Evolutionary conservation across 768 basidiomycete genomes (phyloP), one percentile per base, ranked within the genome.

Genomic region (Mycena crocata): DNA sequence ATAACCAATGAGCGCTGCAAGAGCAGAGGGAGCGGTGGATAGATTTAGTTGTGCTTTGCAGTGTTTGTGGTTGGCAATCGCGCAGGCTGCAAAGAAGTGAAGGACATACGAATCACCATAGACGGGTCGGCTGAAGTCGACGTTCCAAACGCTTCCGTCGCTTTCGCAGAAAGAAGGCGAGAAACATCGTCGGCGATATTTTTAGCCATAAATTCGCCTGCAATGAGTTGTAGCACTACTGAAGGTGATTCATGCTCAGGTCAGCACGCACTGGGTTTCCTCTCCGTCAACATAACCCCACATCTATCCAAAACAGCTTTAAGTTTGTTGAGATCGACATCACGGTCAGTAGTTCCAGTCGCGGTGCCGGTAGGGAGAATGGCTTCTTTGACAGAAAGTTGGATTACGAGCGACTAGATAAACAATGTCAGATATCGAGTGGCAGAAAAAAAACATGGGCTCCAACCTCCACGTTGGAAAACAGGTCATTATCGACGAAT

Each of bases 381-480:
- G 4, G 95, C 95, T 78, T 99, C 98, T 76, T 99, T 99, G n/a
- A 95, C 94, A 0, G 95, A 96, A 2, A 99, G 87, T 76, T 99
- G 98, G 64, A 99, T 99, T 37, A 98, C 82, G 35, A 99, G 86
- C 2, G 95, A 95, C 97, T 98, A 37, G 72, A 10, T 28, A 62
- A 21, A 49, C 6, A 26, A 30, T 17, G 40, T 52, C 42, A 40
- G 56, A 45, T 12, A 3, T 13, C 28, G n/a, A 31, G 40, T 21
- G 15, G 60, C 30, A 15, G 35, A 26, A 24, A 37, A 51, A 24
- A 58, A 28, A 14, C 26, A 45, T 19, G 57, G n/a, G 21, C 17
- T 60, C 79, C 44, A 64, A 95, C 97, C 85, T 99, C 97, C 4
- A 92, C 90, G 72, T 99, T 99, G 1, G 95, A 96, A 78, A 96